Percentiles rank a stretch among this genome's conserved stretches.
phyloP scores from a whole-genome alignment of 768 basidiomycete genomes.

The Kwoniella bestiolae region DNA sequence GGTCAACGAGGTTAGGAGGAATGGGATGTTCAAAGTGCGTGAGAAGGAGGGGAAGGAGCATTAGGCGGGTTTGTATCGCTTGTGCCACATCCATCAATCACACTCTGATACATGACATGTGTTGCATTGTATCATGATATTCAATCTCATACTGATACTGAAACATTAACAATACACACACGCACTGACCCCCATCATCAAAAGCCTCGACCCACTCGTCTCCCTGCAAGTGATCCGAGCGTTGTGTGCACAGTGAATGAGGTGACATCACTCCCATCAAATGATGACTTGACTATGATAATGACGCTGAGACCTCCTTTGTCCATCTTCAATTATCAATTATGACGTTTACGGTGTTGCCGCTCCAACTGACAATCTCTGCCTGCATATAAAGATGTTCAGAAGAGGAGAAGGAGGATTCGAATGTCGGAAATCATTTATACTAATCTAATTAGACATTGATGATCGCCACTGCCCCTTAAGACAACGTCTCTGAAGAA shows the following conservation, averaged over 20 bases:
- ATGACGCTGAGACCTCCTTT: slow-evolving; percentile 16
- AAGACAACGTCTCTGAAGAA: not conserved
- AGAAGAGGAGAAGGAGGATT: no score
- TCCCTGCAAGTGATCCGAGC: not conserved
- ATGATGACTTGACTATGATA: not conserved
- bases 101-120: no score
- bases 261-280: slow-evolving; percentile 15
- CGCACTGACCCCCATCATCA: no score
- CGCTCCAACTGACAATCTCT: not conserved
- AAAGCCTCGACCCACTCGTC: no score
- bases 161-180: no score
- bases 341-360: slow-evolving; percentile 9
- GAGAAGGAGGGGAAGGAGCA: slow-evolving; percentile 57
- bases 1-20: slow-evolving; percentile 63
- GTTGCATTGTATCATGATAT: no score
- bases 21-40: slow-evolving; percentile 68
- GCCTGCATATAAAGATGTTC: not conserved
- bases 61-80: slow-evolving; percentile 8
- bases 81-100: no score
- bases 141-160: no score
- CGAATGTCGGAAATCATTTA: no score
- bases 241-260: not conserved
- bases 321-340: slow-evolving; percentile 6
- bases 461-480: not conserved
- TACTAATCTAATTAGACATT: not conserved